phyloP scores from a whole-genome alignment of 306 rosid species.

The Canavalia ensiformis region DNA sequence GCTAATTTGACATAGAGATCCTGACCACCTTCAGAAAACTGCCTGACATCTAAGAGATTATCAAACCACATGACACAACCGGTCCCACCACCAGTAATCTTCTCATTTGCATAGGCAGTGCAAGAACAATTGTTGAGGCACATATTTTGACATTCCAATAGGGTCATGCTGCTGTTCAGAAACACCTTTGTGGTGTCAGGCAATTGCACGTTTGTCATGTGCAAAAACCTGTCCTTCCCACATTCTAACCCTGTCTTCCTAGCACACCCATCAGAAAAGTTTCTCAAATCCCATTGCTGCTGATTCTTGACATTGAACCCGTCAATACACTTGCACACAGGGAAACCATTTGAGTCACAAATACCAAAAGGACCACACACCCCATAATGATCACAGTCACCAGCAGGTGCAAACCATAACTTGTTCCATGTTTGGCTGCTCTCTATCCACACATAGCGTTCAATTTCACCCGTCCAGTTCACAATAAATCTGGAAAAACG shows the following conservation, averaged over 20 bases:
- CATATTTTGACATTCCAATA: slow-evolving; percentile 41
- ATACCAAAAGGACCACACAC: slow-evolving; percentile 73
- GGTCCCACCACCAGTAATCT: slow-evolving; percentile 43
- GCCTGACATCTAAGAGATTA: slow-evolving; percentile 51
- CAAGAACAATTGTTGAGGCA: slow-evolving; percentile 64
- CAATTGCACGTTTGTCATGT: not conserved
- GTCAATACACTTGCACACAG: slow-evolving; percentile 57
- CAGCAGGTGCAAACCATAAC: slow-evolving; percentile 58
- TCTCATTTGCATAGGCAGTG: slow-evolving; percentile 54
- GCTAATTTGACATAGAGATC: slow-evolving; percentile 59
- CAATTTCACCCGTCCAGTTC: slow-evolving; percentile 41
- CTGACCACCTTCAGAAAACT: slow-evolving; percentile 36
- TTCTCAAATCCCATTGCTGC: slow-evolving; percentile 61
- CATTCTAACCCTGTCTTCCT: slow-evolving; percentile 33
- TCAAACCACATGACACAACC: slow-evolving; percentile 61
- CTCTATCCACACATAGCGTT: slow-evolving; percentile 52
- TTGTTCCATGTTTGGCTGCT: slow-evolving; percentile 51
- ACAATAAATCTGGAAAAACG: slow-evolving; percentile 52
- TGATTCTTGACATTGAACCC: slow-evolving; percentile 58
- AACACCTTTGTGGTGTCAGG: slow-evolving; percentile 41
- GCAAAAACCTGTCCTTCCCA: slow-evolving; percentile 34
- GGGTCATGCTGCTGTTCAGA: slow-evolving; percentile 41
- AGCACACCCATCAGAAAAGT: slow-evolving; percentile 52
- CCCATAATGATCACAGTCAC: slow-evolving; percentile 51
- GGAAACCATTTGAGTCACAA: slow-evolving; percentile 65